A percentile compares a stretch with the other conserved stretches of the same genome.
Evolutionary conservation across 164 flowering plant species (phyloP).

Genomic region (Magnolia changhungtana): DNA sequence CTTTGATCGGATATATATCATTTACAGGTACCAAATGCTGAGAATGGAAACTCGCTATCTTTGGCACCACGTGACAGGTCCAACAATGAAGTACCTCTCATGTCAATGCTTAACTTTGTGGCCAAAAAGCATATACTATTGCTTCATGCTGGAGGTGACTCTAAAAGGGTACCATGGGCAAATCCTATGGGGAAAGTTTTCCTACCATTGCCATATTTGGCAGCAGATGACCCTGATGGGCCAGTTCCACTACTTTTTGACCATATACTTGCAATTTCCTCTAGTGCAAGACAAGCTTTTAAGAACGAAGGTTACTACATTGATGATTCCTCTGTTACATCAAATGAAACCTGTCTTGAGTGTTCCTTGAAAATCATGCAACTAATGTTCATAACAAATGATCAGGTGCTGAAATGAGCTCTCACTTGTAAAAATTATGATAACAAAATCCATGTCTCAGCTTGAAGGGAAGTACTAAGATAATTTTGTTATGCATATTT

Average conservation of each 20-base stretch:
- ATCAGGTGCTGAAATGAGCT: no score
- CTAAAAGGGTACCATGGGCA: constrained; percentile 99
- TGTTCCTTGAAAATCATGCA: no score
- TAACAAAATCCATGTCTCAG: no score
- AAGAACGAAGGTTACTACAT: no score
- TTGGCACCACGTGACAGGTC: constrained; percentile 19
- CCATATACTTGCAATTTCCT: constrained; percentile 48
- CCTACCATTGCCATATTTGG: constrained; percentile 91
- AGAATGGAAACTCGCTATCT: constrained; percentile 30
- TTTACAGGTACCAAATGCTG: constrained; percentile 38
- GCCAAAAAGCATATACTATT: constrained; percentile 70
- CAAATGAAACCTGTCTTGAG: no score
- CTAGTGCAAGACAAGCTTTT: no score
- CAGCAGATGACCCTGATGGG: constrained; percentile 95
- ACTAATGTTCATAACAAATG: no score
- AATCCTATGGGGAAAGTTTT: constrained; percentile 99
- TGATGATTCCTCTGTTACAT: no score
- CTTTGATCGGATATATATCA: constrained; percentile 19
- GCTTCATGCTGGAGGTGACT: constrained; percentile 99
- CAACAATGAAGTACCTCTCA: constrained; percentile 23
- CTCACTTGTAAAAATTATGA: no score
- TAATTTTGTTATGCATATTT: no score
- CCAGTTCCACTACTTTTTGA: constrained; percentile 98
- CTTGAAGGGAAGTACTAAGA: no score
- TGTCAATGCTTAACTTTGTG: constrained; percentile 37